Conservation (phyloP, 257 asterid species). For the Solanum stenotomum region DNA sequence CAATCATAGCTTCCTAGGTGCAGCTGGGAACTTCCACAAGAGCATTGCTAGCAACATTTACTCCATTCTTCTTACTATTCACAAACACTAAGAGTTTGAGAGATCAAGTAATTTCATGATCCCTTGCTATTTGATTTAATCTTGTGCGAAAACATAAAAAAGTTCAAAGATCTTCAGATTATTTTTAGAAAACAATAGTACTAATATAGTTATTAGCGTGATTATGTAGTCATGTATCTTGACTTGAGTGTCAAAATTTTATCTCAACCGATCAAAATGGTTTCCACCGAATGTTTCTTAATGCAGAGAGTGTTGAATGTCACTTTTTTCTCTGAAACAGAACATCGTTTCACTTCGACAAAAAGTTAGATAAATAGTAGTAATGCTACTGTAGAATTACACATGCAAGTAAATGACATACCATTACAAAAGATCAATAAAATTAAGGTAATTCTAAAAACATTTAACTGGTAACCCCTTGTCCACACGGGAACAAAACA, state of each 20-base stretch:
- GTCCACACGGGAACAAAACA: no score
- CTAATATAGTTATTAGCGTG: neutral
- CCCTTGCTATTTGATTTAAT: neutral
- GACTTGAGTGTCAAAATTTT: no score
- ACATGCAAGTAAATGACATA: no score
- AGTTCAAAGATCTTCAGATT: neutral
- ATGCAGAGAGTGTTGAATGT: neutral
- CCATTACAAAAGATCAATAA: no score
- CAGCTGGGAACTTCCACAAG: neutral
- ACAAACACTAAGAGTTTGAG: neutral
- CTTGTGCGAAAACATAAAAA: neutral
- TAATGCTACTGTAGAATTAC: no score
- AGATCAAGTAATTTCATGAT: neutral
- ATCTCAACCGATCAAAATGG: neutral
- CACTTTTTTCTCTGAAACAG: no score
- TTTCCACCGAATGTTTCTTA: neutral
- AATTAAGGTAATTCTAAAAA: no score
- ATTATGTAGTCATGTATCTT: neutral
- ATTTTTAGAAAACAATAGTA: neutral
- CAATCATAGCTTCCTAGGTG: neutral
- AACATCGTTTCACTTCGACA: no score
- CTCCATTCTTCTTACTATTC: neutral
- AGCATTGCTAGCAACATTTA: neutral
- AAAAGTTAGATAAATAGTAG: no score
- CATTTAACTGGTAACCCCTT: no score